Base-by-base conservation (phyloP, 2,329 filamentous ascomycete genomes). In the Hirsutella rhossiliensis region DNA sequence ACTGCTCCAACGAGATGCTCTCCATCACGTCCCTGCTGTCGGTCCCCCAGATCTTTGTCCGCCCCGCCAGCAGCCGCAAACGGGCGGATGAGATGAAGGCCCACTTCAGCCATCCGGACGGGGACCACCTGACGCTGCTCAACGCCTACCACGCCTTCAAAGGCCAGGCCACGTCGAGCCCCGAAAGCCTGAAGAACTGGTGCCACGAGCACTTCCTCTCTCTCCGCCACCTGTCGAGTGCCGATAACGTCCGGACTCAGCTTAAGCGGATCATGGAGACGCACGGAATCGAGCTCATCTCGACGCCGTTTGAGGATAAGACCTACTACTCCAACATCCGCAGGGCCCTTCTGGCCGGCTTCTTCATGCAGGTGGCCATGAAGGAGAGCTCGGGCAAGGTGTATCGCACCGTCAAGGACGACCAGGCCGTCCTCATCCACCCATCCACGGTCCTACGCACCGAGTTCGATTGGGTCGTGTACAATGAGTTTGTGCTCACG, bases 321-420 rank as follows among this genome's bases (percentile, higher is more conserved):
- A 87, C 94, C 59, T 98, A 98, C 71, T 98, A 97, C 66, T 87
- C 80, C 62, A 98, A 98, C 63, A 98, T 98, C 56, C 85, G 90
- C 38, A 82, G 88, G 32, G 90, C 92, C 9, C 75, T 98, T 13
- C 83, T 96, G 12, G 78, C 89, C 1, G 92, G 94, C 30, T 98
- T 98, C 75, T 98, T 98, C 74, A 98, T 98, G 92, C 92, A 98
- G 63, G 87, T 97, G 19, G 94, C 92, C 47, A 96, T 94, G 79
- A 87, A 84, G 60, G 88, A 97, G 58, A 79, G 78, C 42, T 82
- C 78, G 28, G 85, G 86, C 58, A 97, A 97, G 73, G 78, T 86
- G 37, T 98, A 98, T 67, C 80, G 82, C 50, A 98, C 92, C 2
- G 83, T 98, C 62, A 98, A 97, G 71, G 94, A 98, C 59, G 85